Percentiles rank a stretch among this genome's conserved stretches.
phyloP scores from a whole-genome alignment of 805 yeast genomes.

The Wickerhamomyces chambardii region DNA sequence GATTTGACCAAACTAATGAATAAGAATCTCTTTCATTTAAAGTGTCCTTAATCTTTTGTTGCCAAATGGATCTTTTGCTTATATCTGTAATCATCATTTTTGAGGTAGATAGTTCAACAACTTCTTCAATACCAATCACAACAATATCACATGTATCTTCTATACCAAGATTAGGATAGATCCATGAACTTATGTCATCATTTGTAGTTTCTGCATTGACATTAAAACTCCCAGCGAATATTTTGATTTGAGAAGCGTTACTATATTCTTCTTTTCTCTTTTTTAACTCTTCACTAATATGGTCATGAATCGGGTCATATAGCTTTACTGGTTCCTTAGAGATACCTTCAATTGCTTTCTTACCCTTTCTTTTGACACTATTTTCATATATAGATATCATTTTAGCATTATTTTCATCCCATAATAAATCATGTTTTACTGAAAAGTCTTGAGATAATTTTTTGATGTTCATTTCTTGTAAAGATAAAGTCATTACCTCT shows the following conservation, averaged over 20 bases:
- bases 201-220: constrained; percentile 61
- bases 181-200: constrained; percentile 64
- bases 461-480: constrained; percentile 31
- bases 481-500: constrained; percentile 42
- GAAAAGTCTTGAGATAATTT: constrained; percentile 38
- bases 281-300: constrained; percentile 57
- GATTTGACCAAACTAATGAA: constrained; percentile 61
- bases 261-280: constrained; percentile 46
- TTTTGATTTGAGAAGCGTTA: constrained; percentile 44
- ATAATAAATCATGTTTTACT: constrained; percentile 63
- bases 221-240: constrained; percentile 84
- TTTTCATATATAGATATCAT: constrained; percentile 66
- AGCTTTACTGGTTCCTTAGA: constrained; percentile 40
- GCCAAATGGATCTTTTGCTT: constrained; percentile 54
- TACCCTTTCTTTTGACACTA: constrained; percentile 19
- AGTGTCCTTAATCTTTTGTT: constrained; percentile 41
- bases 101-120: constrained; percentile 76
- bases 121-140: constrained; percentile 83
- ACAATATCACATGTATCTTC: constrained; percentile 54
- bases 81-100: constrained; percentile 77
- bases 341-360: constrained; percentile 17
- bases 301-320: constrained; percentile 87
- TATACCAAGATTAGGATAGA: constrained; percentile 52
- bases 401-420: constrained; percentile 93
- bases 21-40: constrained; percentile 38